Base-by-base conservation (phyloP, 345 rosid species). In the Raphanus sativus region DNA sequence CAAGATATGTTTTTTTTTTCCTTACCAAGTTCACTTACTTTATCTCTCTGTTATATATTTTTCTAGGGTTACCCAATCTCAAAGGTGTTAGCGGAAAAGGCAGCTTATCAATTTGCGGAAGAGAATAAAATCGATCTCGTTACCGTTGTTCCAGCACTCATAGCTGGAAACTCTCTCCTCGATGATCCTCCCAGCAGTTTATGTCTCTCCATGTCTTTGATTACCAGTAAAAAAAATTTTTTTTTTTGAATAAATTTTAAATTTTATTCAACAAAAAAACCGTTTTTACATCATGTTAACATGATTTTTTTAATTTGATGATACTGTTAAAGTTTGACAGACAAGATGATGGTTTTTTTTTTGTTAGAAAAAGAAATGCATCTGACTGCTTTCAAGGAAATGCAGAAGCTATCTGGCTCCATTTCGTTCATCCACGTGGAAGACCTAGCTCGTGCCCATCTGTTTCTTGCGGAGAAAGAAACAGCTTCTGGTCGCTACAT, bases 331-430 rank as follows among this genome's bases (percentile, higher is more conserved):
- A 45, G 58, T 42, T 66, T 69, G 12, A 55, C 9, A 34, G 42
- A 25, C 13, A 15, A 69, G 34, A 52, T 62, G 67, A 33, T 38
- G 38, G 54, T 24, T 63, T 33, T 15, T 79, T 77, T 89, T 70
- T 33, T 38, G 3, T 71, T 42, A 91, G 98, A 97, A 34, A 82
- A 89, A 1, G 89, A 89, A 56, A 84, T 87, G 83, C 67, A 86
- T 56, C 54, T 87, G 62, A 85, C 67, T 10, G 92, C 64, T 3
- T 60, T 94, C 80, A 90, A 88, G 62, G 98, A 91, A 0, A 90
- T 92, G 98, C 97, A 94, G 72, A 86, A 87, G 89, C 75, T 87
- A 77, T 90, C 97, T 10, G 98, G 99, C 17, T 94, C 96, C 0
- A 81, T 94, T 81, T 89, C 97, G 36, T 71, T 90, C 4, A 21